Conservation (phyloP, 1,284 basidiomycete genomes). For the Singerocomus rubriflavus region DNA sequence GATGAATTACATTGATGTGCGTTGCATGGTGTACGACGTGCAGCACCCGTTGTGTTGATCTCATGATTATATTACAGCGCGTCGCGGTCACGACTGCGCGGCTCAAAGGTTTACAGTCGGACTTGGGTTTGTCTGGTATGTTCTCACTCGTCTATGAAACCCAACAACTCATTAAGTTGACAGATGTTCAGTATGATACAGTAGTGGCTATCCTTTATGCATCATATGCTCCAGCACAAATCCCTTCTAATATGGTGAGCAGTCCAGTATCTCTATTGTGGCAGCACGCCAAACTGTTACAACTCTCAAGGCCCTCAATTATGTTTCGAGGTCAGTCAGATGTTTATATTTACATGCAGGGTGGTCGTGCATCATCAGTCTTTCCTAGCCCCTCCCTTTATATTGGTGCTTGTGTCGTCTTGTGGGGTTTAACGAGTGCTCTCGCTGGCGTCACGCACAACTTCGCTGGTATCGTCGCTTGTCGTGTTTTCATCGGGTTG, state of each 20-base stretch:
- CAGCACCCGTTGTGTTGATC: no score
- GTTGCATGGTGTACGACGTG: no score
- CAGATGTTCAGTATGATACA: conserved; percentile 61
- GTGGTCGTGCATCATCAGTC: no score
- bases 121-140: conserved; percentile 49
- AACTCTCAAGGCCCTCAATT: conserved; percentile 45
- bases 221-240: conserved; percentile 59
- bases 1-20: conserved; percentile 69
- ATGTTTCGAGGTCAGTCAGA: conserved; percentile 42
- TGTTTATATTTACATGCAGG: no score
- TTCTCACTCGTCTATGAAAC: no score
- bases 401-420: conserved; percentile 59
- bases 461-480: conserved; percentile 54
- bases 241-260: conserved; percentile 64
- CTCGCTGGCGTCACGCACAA: conserved; percentile 59
- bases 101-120: conserved; percentile 57
- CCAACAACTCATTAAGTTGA: no score
- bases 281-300: no score
- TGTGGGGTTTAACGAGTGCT: conserved; percentile 61
- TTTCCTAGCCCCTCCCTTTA: conserved; percentile 54
- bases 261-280: no score
- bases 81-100: conserved; percentile 58
- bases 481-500: conserved; percentile 61
- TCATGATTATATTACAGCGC: conserved; percentile 37
- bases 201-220: conserved; percentile 58